These are phyloP conservation scores for Cercospora beticola DNA, from an alignment of 2,329 filamentous ascomycete species.

Conservation along the genomic window DNA sequence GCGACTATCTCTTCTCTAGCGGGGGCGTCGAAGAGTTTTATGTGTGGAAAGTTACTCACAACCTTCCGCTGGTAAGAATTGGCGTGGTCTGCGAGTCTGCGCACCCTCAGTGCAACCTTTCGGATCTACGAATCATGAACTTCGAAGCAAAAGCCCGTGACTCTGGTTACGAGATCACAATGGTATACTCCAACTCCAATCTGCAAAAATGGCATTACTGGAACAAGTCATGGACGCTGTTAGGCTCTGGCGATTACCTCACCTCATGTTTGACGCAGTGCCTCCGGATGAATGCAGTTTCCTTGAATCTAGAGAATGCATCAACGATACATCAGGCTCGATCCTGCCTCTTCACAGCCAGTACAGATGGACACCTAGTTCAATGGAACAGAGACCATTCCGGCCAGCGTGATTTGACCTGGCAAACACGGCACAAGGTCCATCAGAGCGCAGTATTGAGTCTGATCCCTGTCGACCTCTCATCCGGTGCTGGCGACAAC, in stretches of 20 bases:
- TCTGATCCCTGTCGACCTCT: constrained; percentile 39
- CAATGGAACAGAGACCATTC: constrained; percentile 49
- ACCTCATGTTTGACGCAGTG: constrained; percentile 68
- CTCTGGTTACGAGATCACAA: constrained; percentile 58
- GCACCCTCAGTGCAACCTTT: constrained; percentile 52
- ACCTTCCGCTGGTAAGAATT: constrained; percentile 52
- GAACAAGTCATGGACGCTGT: constrained; percentile 36
- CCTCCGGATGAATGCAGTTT: constrained; percentile 38
- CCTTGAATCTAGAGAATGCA: constrained; percentile 43
- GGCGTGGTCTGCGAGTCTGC: constrained; percentile 54
- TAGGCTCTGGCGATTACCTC: constrained; percentile 45
- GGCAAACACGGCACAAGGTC: constrained; percentile 49
- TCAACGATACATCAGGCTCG: constrained; percentile 49
- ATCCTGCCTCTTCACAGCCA: constrained; percentile 63
- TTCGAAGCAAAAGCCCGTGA: constrained; percentile 59
- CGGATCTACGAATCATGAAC: constrained; percentile 76
- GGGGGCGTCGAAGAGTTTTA: constrained; percentile 87
- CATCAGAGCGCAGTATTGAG: constrained; percentile 82
- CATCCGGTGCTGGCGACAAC: constrained; percentile 29
- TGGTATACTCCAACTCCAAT: constrained; percentile 82
- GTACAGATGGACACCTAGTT: constrained; percentile 77
- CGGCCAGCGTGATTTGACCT: constrained; percentile 29
- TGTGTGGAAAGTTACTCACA: constrained; percentile 66
- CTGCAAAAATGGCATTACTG: constrained; percentile 54
- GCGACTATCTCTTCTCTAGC: constrained; percentile 76